Base-by-base conservation (phyloP, 2,329 filamentous ascomycete genomes). In the Proliferodiscus dingleyae region DNA sequence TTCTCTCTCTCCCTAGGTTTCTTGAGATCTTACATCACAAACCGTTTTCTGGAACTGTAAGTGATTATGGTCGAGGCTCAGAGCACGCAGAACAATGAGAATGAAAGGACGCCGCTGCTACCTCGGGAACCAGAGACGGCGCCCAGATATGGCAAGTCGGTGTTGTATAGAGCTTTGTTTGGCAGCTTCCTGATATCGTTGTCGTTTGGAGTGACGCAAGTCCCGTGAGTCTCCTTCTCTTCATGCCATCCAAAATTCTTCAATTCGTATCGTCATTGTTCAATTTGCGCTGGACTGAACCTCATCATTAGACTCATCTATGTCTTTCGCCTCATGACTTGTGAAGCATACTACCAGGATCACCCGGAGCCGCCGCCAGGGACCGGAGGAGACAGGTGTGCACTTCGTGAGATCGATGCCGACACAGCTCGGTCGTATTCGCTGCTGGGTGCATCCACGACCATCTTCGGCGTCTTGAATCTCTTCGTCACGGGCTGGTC, bases 281-380 rank as follows among this genome's bases (percentile, higher is more conserved):
- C 29, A 7, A 32, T 13, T 4, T n/a, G 2, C 36, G 8, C 18
- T 24, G 16, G 11, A 42, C 5, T 8, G n/a, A 15, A 30, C 7
- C 5, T 22, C 10, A 28, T 50, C 3, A 13, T 15, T 37, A 56
- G 54, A 15, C 22, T 75, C 5, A 63, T 85, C 37, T 85, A 83
- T 62, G 80, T 83, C 19, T 86, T 87, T 55, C 80, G 81, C 46
- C 61, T 85, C 2, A 87, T 87, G 82, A 80, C 79, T 40, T 88
- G 84, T 64, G 80, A 87, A 44, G 73, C 76, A 41, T 88, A 80
- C 61, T 88, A 87, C 64, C 67, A 71, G 28, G 68, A 68, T 2
- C 76, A 85, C 56, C 32, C 32, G n/a, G 32, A 34, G 9, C 71
- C 75, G 10, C 70, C 73, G 0, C 76, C 68, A 40, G 54, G 65